Base-by-base conservation (phyloP, 106 monocot genomes). In the Apostasia ramifera region DNA sequence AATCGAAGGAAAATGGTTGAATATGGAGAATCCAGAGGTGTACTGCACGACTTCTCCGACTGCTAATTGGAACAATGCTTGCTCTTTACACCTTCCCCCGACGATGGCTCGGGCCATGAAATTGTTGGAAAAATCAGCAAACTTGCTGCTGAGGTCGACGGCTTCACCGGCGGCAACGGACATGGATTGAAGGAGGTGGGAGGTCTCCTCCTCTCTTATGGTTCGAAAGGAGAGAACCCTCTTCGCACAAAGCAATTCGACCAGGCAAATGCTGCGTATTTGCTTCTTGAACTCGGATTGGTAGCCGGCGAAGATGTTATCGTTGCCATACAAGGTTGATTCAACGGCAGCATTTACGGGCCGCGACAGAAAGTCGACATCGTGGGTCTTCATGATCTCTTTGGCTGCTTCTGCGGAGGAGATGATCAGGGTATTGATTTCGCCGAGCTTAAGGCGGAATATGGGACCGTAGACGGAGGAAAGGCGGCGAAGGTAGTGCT, bases 1-100 rank as follows among this genome's bases (percentile, higher is more conserved):
- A 42, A 42, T 73, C 4, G 80, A 74, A 13, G 84, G 79, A 53
- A 80, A 84, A 10, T 80, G 37, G 47, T 84, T 80, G 0, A 53
- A 72, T 37, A 77, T 13, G 37, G 53, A 62, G 62, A 76, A 68
- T 1, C 71, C 80, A 1, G 68, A 42, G 0, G 47, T 1, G 0
- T 38, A 4, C 57, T 58, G 15, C 15, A 76, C 5, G 38, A 10
- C 9, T 3, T 59, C 59, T 0, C 6, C 41, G 59, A 76, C 8
- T 2, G 48, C 67, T 12, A 6, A 3, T 3, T 73, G 6, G 80
- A 73, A 80, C 15, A 26, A 12, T 1, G 15, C 44, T 9, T 72
- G 80, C 8, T 65, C 37, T 44, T 50, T 55, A 67, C 40, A 55
- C 47, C 44, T 71, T 42, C 40, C 43, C 0, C 83, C 83, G n/a